Evolutionary conservation across 805 yeast species (phyloP).

Genomic region (Saturnispora halmiae): DNA sequence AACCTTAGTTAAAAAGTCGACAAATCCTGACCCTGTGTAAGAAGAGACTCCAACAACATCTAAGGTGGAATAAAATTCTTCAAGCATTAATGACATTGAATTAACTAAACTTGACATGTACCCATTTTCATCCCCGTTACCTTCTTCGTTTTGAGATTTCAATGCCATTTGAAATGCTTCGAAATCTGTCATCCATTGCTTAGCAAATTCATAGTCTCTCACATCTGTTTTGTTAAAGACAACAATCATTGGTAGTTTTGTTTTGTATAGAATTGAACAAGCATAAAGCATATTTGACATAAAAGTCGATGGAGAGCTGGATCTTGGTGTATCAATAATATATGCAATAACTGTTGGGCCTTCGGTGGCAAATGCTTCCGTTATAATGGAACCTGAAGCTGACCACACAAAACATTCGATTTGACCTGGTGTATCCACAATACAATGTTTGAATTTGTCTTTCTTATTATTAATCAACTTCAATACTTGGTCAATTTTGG

Average conservation of each 20-base stretch:
- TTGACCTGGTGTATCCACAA: slow-evolving; percentile 97
- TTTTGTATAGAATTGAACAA: slow-evolving; percentile 91
- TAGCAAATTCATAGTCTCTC: slow-evolving; percentile 74
- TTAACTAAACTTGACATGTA: slow-evolving; percentile 91
- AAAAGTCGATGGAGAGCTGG: slow-evolving; percentile 89
- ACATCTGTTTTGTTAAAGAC: slow-evolving; percentile 96
- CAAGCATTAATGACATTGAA: slow-evolving; percentile 92
- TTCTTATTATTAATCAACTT: slow-evolving; percentile 68
- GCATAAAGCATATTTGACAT: slow-evolving; percentile 98
- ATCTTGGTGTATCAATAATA: slow-evolving; percentile 93
- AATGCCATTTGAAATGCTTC: slow-evolving; percentile 82
- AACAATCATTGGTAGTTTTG: slow-evolving; percentile 91
- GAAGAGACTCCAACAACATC: slow-evolving; percentile 92
- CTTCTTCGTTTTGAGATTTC: slow-evolving; percentile 45
- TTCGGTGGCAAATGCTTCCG: slow-evolving; percentile 92
- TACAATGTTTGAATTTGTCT: slow-evolving; percentile 52
- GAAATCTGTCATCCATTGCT: slow-evolving; percentile 96
- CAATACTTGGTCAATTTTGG: slow-evolving; percentile 94
- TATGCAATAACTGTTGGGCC: slow-evolving; percentile 95
- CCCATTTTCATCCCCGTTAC: slow-evolving; percentile 72
- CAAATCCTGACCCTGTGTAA: slow-evolving; percentile 89
- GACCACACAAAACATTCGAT: slow-evolving; percentile 98
- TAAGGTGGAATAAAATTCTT: slow-evolving; percentile 87
- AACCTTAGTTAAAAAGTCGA: slow-evolving; percentile 77
- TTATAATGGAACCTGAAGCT: slow-evolving; percentile 92